Evolutionary conservation across 2,329 filamentous ascomycete genomes (phyloP).

Genomic region (Lasiodiplodia hormozganensis): DNA sequence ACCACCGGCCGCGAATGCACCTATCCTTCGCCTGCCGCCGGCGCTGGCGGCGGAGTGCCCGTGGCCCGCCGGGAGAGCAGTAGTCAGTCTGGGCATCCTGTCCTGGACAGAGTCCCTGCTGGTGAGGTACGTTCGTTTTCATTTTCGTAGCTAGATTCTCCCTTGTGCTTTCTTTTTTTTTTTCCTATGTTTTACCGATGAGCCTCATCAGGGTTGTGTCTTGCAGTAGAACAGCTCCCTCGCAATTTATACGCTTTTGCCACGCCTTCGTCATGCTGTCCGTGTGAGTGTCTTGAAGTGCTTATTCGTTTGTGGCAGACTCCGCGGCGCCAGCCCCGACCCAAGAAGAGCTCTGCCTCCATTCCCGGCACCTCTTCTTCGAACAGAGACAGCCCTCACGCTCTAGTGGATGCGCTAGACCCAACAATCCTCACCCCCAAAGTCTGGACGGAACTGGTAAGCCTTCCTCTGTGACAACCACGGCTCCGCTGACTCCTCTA

Average conservation of each 20-base stretch:
- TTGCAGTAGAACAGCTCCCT: conserved; percentile 27
- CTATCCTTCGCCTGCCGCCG: conserved; percentile 65
- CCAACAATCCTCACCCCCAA: conserved; percentile 67
- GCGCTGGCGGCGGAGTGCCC: conserved; percentile 38
- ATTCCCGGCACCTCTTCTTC: conserved; percentile 44
- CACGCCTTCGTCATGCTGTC: conserved; percentile 18
- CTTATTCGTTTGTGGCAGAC: conserved; percentile 28
- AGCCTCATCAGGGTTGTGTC: conserved; percentile 15
- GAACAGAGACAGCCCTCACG: conserved; percentile 54
- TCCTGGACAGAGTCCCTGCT: conserved; percentile 18
- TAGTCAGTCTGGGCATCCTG: conserved; percentile 22
- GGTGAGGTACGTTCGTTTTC: conserved; percentile 29
- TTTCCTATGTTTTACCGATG: conserved; percentile 17
- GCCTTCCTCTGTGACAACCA: conserved; percentile 26
- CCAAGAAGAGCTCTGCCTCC: conserved; percentile 49
- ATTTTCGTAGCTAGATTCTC: conserved; percentile 18
- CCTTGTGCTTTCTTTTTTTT: not conserved
- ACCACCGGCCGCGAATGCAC: conserved; percentile 74
- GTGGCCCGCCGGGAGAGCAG: conserved; percentile 41
- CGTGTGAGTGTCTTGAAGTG: conserved; percentile 23
- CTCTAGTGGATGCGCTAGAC: conserved; percentile 65
- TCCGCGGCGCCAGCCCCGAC: conserved; percentile 32
- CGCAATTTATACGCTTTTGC: conserved; percentile 25
- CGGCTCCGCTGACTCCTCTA: conserved; percentile 31
- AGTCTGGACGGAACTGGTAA: conserved; percentile 68